Evolutionary conservation across 345 rosid species (phyloP), one percentile per base, ranked within the genome.

Genomic region (Nephelium lappaceum): DNA sequence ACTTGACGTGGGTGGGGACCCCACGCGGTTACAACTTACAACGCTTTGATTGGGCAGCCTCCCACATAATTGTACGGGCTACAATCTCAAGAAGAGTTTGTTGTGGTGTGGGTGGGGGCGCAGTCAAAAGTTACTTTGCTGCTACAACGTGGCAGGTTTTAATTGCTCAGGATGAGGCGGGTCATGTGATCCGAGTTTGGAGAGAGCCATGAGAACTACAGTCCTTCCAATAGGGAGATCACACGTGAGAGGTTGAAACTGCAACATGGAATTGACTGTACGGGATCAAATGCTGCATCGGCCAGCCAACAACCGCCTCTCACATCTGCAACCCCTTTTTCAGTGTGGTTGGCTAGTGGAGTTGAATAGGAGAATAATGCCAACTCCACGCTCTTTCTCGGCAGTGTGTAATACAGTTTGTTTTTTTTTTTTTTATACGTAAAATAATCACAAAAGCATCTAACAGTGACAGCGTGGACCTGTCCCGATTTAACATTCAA

Each of bases 61-160:
- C 81, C 85, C 5, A 79, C 77, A 86, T 75, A 67, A 80, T 79
- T 86, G 85, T 51, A 70, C 75, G 53, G 84, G 82, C 77, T 82
- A 81, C 21, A 69, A 79, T 88, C 72, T 82, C 81, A 41, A 74
- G 77, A 60, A 60, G 63, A 43, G 42, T 11, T 15, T 36, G 75
- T 47, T 62, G 36, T 31, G 31, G 36, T 14, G n/a, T 10, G n/a
- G 24, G 63, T n/a, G 27, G 64, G 64, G 27, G 12, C 64, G 12
- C 69, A 51, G 21, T 16, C 47, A 11, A 8, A 24, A 18, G 74
- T 36, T 1, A 11, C 43, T 45, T 21, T 27, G 55, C 43, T 55
- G 55, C 14, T 3, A 0, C 23, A 27, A 80, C 82, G 69, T 81
- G 83, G 64, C 68, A 6, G 0, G 0, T 0, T 2, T 0, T 16